Evolutionary conservation across 768 basidiomycete species (phyloP), one percentile per base, ranked within the genome.

Genomic region (Calocybe cyanea): DNA sequence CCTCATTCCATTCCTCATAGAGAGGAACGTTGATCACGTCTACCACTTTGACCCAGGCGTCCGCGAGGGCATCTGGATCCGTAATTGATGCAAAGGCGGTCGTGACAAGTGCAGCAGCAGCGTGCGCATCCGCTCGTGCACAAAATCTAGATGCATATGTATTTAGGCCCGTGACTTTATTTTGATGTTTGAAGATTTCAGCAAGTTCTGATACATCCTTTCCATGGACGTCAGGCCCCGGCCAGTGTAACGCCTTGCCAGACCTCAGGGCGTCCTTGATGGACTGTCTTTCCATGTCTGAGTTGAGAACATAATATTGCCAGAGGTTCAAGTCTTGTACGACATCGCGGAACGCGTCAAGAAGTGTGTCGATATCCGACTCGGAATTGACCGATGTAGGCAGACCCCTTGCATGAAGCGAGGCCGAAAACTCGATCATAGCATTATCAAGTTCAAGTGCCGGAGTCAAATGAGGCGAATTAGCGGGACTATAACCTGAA

Each of bases 231-330:
- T 75, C 60, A 1, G 76, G 66, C 2, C 85, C 88, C 4, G 60
- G 63, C 90, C 92, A 94, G 4, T 69, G 48, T 11, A 67, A 63
- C 23, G 77, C 52, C 14, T 73, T 68, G 7, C 69, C 65, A 18
- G 71, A 67, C 4, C 67, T 54, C 24, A 95, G 67, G 2, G 80
- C 81, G 0, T 72, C 64, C 38, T 67, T 71, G 49, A 92, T 73
- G 2, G 72, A 68, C 11, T 69, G 71, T 52, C 76, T 80, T 63
- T 94, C 89, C 19, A 72, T 65, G 31, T 70, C 67, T 9, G 81
- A 73, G 57, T 97, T 85, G 40, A 98, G 72, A 15, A 94, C 87
- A 62, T 98, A 99, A 70, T 85, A 99, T 57, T 98, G 87, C 91
- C 92, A 99, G 17, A 98, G 65, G 19, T 89, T 74, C 41, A 86